Evolutionary conservation across 2,329 filamentous ascomycete genomes (phyloP).

Genomic region (Hirsutella thompsonii): DNA sequence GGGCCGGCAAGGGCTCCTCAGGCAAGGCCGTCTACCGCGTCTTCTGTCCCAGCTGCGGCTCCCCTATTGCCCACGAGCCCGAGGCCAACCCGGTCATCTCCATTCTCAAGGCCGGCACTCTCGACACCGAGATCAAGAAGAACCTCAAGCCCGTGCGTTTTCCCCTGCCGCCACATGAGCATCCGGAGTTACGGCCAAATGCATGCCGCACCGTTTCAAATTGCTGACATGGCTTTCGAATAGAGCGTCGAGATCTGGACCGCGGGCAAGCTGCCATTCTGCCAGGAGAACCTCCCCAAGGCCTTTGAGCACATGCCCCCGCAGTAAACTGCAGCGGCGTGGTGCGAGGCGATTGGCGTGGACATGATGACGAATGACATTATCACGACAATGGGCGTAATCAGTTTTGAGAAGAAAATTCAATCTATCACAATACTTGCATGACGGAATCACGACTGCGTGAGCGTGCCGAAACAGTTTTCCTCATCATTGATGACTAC

Average conservation of each 20-base stretch:
- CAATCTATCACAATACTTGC: too few species aligned
- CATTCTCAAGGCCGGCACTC: conserved; percentile 48
- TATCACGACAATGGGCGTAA: background rate
- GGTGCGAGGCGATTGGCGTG: background rate
- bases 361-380: background rate
- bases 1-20: conserved; percentile 43
- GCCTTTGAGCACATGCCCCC: conserved; percentile 52
- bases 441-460: too few species aligned
- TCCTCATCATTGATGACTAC: too few species aligned
- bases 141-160: conserved; percentile 46
- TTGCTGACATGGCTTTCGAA: background rate
- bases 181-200: background rate
- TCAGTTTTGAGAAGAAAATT: too few species aligned
- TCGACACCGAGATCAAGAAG: conserved; percentile 54
- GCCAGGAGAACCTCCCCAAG: conserved; percentile 50
- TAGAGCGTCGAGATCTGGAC: conserved; percentile 60
- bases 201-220: conserved; percentile 1
- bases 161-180: background rate
- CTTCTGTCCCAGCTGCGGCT: conserved; percentile 58
- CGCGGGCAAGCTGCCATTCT: conserved; percentile 55
- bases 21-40: conserved; percentile 53
- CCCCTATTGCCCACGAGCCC: conserved; percentile 57
- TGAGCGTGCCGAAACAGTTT: too few species aligned
- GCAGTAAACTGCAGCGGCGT: conserved; percentile 18
- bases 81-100: conserved; percentile 30